Percentiles rank a stretch among this genome's conserved stretches.
These are phyloP conservation scores for Mayamaea pseudoterrestris DNA, from an alignment of 108 stramenopile species.

Conservation along the genomic window DNA sequence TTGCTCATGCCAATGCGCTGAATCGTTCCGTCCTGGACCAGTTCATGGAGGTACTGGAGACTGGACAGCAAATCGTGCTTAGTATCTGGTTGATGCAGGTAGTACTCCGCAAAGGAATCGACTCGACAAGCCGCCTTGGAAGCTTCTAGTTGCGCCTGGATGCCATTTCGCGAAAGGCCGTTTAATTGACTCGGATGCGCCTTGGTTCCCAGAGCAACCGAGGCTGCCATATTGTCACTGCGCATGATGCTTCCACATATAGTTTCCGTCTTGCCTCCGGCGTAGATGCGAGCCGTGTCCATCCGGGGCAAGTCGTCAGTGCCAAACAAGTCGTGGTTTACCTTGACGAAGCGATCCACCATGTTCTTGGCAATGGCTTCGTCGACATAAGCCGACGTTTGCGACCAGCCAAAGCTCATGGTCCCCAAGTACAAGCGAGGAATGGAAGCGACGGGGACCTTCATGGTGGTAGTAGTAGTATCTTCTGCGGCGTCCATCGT, in stretches of 20 bases:
- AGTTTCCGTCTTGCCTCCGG: conserved; percentile 67
- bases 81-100: conserved; percentile 82
- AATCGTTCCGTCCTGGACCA: conserved; percentile 48
- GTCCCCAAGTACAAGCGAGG: conserved; percentile 77
- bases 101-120: conserved; percentile 45
- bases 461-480: too few relatives aligned
- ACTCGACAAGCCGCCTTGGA: conserved; percentile 42
- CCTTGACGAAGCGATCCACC: conserved; percentile 30
- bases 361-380: conserved; percentile 36
- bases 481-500: too few relatives aligned
- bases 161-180: conserved; percentile 56
- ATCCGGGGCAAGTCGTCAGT: conserved; percentile 10
- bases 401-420: conserved; percentile 85
- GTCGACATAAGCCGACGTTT: conserved; percentile 60
- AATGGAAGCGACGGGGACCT: too few relatives aligned
- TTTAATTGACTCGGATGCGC: conserved; percentile 55
- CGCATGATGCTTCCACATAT: conserved; percentile 40
- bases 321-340: conserved; percentile 10
- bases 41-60: conserved; percentile 27
- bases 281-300: conserved; percentile 81
- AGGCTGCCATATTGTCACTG: conserved; percentile 1
- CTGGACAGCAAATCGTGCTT: conserved; percentile 47
- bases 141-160: conserved; percentile 39
- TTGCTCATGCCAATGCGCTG: conserved; percentile 64
- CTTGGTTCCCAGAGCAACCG: conserved; percentile 55